Evolutionary conservation across 2,329 filamentous ascomycete genomes (phyloP).

Genomic region (Paramyrothecium roridum): DNA sequence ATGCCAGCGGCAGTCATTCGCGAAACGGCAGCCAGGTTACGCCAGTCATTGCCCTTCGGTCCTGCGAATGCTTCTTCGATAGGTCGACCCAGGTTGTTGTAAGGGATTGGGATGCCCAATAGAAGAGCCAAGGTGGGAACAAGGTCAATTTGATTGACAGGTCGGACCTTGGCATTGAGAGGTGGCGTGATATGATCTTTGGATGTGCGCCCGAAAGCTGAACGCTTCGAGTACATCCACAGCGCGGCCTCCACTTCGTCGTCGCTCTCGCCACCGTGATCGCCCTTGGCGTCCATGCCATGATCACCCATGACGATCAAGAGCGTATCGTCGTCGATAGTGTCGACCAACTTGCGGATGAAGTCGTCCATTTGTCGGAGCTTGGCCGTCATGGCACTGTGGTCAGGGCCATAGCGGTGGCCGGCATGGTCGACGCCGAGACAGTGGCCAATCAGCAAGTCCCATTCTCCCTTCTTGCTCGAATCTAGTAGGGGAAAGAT

Average conservation of each 20-base stretch:
- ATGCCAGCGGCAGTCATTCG: slow-evolving; percentile 81
- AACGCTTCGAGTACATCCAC: slow-evolving; percentile 96
- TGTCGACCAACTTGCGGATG: slow-evolving; percentile 66
- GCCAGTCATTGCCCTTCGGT: slow-evolving; percentile 64
- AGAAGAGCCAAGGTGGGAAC: slow-evolving; percentile 88
- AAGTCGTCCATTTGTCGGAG: slow-evolving; percentile 86
- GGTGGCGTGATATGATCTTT: slow-evolving; percentile 56
- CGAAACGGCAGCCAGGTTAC: slow-evolving; percentile 73
- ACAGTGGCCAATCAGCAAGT: slow-evolving; percentile 91
- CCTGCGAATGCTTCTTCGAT: slow-evolving; percentile 93
- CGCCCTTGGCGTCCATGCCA: slow-evolving; percentile 95
- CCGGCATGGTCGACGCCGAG: slow-evolving; percentile 96
- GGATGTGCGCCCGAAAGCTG: slow-evolving; percentile 75
- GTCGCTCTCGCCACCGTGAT: slow-evolving; percentile 97
- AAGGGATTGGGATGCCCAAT: slow-evolving; percentile 88
- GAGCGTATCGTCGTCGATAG: slow-evolving; percentile 80
- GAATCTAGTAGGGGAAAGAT: slow-evolving; percentile 77
- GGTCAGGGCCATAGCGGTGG: slow-evolving; percentile 91
- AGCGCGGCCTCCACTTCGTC: slow-evolving; percentile 92
- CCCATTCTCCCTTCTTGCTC: slow-evolving; percentile 70
- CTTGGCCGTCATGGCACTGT: slow-evolving; percentile 88
- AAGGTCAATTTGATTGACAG: slow-evolving; percentile 85
- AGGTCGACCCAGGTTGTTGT: slow-evolving; percentile 89
- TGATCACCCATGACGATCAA: slow-evolving; percentile 98
- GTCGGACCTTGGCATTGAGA: slow-evolving; percentile 71